A percentile compares a stretch with the other conserved stretches of the same genome.
Evolutionary conservation across 345 rosid species (phyloP).

Genomic region (Luvunga scandens): DNA sequence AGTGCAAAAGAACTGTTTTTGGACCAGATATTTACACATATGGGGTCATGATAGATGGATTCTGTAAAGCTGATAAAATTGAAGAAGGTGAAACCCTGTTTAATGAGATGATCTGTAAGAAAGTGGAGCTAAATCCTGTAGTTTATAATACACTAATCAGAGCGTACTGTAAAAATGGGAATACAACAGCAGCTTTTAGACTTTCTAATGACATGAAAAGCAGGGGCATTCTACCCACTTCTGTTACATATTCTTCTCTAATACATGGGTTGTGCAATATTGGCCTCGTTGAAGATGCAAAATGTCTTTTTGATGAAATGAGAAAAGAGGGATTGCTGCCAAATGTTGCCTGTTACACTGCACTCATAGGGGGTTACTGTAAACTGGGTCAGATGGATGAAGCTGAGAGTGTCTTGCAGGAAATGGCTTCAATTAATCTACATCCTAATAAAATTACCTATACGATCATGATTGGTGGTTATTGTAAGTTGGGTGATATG

Average conservation of each 20-base stretch:
- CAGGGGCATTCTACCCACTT: constrained; percentile 46
- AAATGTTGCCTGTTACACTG: constrained; percentile 68
- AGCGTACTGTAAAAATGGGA: constrained; percentile 54
- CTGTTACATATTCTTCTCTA: constrained; percentile 61
- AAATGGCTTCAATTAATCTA: constrained; percentile 53
- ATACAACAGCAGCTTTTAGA: constrained; percentile 44
- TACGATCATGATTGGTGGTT: constrained; percentile 65
- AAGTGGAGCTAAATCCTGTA: constrained; percentile 48
- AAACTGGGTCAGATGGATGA: constrained; percentile 66
- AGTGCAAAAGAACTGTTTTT: constrained; percentile 44
- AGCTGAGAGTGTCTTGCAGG: constrained; percentile 45
- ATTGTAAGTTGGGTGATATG: constrained; percentile 54
- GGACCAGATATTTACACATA: constrained; percentile 54
- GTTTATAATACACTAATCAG: constrained; percentile 58
- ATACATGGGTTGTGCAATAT: constrained; percentile 63
- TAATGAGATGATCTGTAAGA: constrained; percentile 42
- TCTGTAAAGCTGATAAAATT: constrained; percentile 59
- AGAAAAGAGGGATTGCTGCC: constrained; percentile 57
- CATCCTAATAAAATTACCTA: constrained; percentile 75
- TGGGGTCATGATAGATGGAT: constrained; percentile 72
- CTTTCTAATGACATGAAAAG: constrained; percentile 65
- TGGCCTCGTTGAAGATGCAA: constrained; percentile 56
- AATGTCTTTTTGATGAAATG: constrained; percentile 56
- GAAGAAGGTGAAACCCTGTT: constrained; percentile 65
- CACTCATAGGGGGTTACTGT: constrained; percentile 73